A percentile compares a stretch with the other conserved stretches of the same genome.
These are phyloP conservation scores for Extremus antarcticus DNA, from an alignment of 495 filamentous ascomycete genomes.

Conservation along the genomic window DNA sequence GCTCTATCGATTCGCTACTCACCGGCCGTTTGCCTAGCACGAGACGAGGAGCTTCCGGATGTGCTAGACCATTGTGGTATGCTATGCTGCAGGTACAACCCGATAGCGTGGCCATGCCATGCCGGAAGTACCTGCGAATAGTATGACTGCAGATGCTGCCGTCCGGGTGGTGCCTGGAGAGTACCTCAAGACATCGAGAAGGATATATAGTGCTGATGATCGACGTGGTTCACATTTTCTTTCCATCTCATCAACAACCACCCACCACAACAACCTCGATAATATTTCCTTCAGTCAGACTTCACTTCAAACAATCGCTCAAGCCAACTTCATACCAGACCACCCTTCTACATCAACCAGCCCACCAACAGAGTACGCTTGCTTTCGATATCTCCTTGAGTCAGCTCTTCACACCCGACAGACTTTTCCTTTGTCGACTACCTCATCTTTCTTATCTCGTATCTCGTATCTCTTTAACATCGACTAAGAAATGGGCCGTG, in stretches of 20 bases:
- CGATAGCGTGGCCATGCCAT: conserved; percentile 2
- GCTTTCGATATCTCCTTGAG: conserved; percentile 12
- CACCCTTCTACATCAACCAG: not conserved
- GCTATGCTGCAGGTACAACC: conserved; percentile 13
- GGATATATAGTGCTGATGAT: not conserved
- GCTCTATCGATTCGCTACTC: conserved; percentile 2
- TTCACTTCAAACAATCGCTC: conserved; percentile 1
- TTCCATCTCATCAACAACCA: conserved; percentile 4
- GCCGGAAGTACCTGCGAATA: conserved; percentile 11
- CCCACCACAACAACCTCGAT: not conserved
- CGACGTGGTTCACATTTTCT: not conserved
- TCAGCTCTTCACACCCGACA: not conserved
- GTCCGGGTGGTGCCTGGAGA: not conserved
- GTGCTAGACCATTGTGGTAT: not conserved
- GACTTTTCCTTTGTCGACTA: conserved; percentile 7
- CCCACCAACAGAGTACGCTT: conserved; percentile 7
- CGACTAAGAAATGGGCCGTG: conserved; percentile 39
- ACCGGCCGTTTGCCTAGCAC: not conserved
- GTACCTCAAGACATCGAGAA: not conserved
- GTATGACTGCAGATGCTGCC: conserved; percentile 8
- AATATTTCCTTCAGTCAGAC: not conserved
- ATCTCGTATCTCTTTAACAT: too few species aligned
- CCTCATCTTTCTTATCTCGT: not conserved
- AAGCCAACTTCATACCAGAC: not conserved
- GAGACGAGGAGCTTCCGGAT: conserved; percentile 2